Base-by-base conservation (phyloP, 768 basidiomycete species). In the Tylopilus cervinicoccineus region DNA sequence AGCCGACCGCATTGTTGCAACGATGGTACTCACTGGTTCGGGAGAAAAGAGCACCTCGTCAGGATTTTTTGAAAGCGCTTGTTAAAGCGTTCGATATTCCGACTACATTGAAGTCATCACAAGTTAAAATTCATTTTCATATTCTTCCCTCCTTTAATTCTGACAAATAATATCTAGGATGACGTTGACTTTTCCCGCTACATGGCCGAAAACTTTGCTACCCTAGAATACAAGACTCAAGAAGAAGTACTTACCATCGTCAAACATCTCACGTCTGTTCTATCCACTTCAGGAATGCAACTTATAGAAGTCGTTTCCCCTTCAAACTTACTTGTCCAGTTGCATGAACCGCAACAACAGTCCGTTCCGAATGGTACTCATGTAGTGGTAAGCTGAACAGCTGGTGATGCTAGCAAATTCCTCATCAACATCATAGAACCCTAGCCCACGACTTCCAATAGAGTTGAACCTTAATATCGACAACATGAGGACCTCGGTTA, bases 211-310 rank as follows among this genome's bases (percentile, higher is more conserved):
- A 97, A 97, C 60, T 86, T 98, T 49, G 78, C 93, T 1, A 73
- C 86, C 1, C 81, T 99, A 51, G 93, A 98, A 28, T 98, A 94
- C 74, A 97, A 93, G 72, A 90, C 91, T 0, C 85, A 88, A 58
- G 96, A 99, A 66, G 96, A 98, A 68, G 84, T 86, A 5, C 71
- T 97, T 44, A 83, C 87, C 5, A 84, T 97, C 20, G 80, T 96
- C 61, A 88, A 86, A 51, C 77, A 79, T 46, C 74, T 94, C 47
- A 92, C 89, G 9, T 70, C 77, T 16, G 76, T 86, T 20, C 75
- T 91, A 38, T 93, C 86, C 2, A 87, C 83, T 2, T 78, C 80
- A 10, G 95, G 88, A 45, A 84, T 84, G 76, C 89, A 88, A 58
- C 67, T 89, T n/a, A 75, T 91, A 47, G 92, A 88, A 57, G 69